Base-by-base conservation (phyloP, 192 early-diverging fungal species). In the Radiomyces spectabilis region DNA sequence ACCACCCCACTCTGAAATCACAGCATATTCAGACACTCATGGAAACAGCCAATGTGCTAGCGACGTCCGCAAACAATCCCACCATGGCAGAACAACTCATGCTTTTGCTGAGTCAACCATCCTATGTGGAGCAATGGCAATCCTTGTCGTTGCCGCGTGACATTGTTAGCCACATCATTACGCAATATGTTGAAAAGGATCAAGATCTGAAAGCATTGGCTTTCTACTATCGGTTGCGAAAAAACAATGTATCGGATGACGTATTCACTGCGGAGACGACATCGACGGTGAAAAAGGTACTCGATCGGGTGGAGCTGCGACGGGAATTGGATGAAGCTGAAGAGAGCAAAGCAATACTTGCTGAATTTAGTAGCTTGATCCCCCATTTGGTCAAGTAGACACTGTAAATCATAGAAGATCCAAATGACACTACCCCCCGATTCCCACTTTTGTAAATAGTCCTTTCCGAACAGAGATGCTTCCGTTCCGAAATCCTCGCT, bases 141-240 rank as follows among this genome's bases (percentile, higher is more conserved):
- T n/a, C n/a, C n/a, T n/a, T n/a, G n/a, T n/a, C n/a, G n/a, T n/a
- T n/a, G n/a, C n/a, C n/a, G n/a, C n/a, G n/a, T n/a, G 46, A 25
- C 10, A 21, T 29, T 15, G 46, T 48, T 25, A 18, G 33, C 9
- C 13, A 38, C 16, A 26, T 62, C 8, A 19, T 62, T 15, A 6
- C 24, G 13, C 22, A 43, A 6, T 62, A 54, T 40, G 18, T 62
- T 3, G 7, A 48, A 13, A 31, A 53, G 47, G 60, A 25, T 12
- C 42, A 62, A 18, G 60, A 55, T 0, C 33, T 55, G 15, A 62
- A 55, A 9, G 50, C 46, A 5, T 19, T 62, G 1, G 37, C 38
- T 18, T 62, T 62, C 37, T 62, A 62, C 41, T 53, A 54, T 33
- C 31, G 60, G 19, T 27, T 55, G 16, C 21, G 34, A 27, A 42